A percentile compares a stretch with the other conserved stretches of the same genome.
Evolutionary conservation across 208 protist genomes (phyloP).

Genomic region (Histomonas meleagridis): DNA sequence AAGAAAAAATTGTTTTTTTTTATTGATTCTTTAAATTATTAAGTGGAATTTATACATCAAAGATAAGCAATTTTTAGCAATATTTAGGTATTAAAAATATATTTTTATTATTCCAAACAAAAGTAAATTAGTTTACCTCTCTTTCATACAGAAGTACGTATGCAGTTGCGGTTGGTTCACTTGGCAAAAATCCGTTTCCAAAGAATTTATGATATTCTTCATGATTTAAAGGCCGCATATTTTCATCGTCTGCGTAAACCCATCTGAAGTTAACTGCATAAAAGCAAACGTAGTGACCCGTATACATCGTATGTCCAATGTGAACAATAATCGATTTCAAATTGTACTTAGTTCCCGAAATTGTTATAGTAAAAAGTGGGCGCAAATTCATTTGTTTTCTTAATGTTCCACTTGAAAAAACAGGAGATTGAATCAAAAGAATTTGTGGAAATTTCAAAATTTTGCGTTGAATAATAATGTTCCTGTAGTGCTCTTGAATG

Average conservation of each 20-base stretch:
- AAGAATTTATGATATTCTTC: background rate
- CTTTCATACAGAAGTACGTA: too few species aligned
- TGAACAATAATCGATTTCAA: background rate
- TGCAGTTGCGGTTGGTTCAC: too few species aligned
- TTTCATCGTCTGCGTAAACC: background rate
- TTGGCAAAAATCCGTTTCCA: background rate
- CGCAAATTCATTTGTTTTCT: background rate
- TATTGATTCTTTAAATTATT: too few species aligned
- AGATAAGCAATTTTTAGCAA: background rate
- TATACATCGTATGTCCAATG: background rate
- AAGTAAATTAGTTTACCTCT: background rate
- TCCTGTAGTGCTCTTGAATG: background rate
- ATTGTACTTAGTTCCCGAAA: background rate
- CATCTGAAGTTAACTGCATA: background rate
- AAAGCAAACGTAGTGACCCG: background rate
- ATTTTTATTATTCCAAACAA: background rate
- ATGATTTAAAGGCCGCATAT: background rate
- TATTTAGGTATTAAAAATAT: background rate
- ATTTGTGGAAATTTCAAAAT: background rate
- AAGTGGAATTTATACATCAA: constrained; percentile 13
- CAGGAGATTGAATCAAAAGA: background rate
- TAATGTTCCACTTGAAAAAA: background rate
- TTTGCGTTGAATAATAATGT: background rate
- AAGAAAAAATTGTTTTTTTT: too few species aligned
- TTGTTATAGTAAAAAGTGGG: background rate